Base-by-base conservation (phyloP, 345 rosid species). In the Eucalyptus dawsonii region DNA sequence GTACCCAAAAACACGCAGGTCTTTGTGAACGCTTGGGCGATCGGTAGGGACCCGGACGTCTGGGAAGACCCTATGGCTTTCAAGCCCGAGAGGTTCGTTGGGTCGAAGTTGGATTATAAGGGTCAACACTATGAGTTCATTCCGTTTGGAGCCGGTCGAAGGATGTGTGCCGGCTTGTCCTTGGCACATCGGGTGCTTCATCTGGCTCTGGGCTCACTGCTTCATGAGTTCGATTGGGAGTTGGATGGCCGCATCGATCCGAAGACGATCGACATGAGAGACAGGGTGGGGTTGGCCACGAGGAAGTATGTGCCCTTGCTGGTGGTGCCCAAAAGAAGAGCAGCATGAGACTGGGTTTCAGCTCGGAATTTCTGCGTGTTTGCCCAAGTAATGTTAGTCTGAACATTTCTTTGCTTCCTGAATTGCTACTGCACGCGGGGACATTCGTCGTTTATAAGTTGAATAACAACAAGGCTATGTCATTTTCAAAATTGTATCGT, bases 21-120 rank as follows among this genome's bases (percentile, higher is more conserved):
- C 14, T n/a, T 95, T 1, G 92, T 94, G 19, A 95, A 96, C 45
- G 92, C 89, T 11, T 95, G 97, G 98, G 95, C 98, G 3, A 95
- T 94, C 14, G 95, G 95, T 37, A 88, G 96, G 86, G 97, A 95
- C 90, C 93, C 95, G 2, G 91, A 90, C 4, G 91, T 85, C 3
- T 95, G 97, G 96, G 92, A 87, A 2, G 93, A 92, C 27, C 93
- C 95, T 4, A 37, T 47, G 86, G 50, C 60, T 29, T 94, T 91
- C 53, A 87, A 86, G 37, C 95, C 94, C 9, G 93, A 94, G 25
- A 92, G 95, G 89, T 92, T 94, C 37, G 2, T 90, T 3, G 91
- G 90, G 13, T 92, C 93, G 9, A 91, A 88, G 22, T 49, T 93
- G 86, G 95, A 94, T 80, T 93, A 87, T 65, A 94, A 88, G 87